Percentiles rank a stretch among this genome's conserved stretches.
phyloP scores from a whole-genome alignment of 305 asterid genomes.

The Fraxinus velutina region DNA sequence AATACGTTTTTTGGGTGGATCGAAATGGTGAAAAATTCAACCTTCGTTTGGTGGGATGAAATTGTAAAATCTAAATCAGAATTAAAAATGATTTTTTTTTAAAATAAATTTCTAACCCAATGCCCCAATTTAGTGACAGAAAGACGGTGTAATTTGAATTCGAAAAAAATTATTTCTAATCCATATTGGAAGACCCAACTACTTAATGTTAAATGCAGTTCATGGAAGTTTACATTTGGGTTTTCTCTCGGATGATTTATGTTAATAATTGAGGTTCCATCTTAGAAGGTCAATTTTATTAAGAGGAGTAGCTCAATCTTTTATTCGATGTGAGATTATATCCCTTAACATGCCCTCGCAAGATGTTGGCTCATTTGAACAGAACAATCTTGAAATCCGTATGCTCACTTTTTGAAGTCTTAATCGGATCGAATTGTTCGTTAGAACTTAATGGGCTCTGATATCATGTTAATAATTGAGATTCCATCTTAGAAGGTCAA shows the following conservation, averaged over 20 bases:
- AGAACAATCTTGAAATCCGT: too few relatives aligned
- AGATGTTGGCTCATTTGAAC: too few relatives aligned
- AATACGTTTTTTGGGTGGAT: background rate
- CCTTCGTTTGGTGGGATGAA: background rate
- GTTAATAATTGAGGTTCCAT: too few relatives aligned
- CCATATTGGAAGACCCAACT: background rate
- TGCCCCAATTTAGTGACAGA: background rate
- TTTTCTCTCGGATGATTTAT: background rate
- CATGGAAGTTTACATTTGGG: background rate
- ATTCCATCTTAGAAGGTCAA: too few relatives aligned
- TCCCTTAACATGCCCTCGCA: too few relatives aligned
- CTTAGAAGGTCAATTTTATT: too few relatives aligned
- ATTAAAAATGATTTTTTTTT: background rate
- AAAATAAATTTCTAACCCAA: background rate
- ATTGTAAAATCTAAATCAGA: background rate
- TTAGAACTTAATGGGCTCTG: too few relatives aligned
- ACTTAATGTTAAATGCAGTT: background rate
- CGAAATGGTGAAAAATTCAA: background rate
- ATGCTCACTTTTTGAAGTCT: too few relatives aligned
- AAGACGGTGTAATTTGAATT: background rate
- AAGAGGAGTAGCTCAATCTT: too few relatives aligned
- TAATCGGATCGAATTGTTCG: too few relatives aligned
- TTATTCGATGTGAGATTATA: too few relatives aligned
- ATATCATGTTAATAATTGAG: too few relatives aligned
- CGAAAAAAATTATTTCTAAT: background rate